Evolutionary conservation across 352 stramenopile species (phyloP), one percentile per base, ranked within the genome.

Genomic region (Pythium rhizo-oryzae): DNA sequence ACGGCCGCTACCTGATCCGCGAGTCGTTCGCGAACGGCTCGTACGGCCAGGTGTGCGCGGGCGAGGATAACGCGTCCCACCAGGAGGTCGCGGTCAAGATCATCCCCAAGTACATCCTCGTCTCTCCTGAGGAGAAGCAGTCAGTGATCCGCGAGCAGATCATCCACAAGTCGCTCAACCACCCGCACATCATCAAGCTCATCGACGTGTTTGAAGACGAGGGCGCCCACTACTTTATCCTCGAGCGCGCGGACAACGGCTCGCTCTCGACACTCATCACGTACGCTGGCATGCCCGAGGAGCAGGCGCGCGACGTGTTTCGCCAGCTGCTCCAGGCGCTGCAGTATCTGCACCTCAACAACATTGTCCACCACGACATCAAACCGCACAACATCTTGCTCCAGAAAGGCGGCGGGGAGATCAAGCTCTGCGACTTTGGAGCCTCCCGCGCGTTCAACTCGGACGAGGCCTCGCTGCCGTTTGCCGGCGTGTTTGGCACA

Each of bases 301-400:
- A 59, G 28, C 76, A 77, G 25, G 85, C 79, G 41, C 82, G 82
- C 47, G 64, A 81, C 3, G 64, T 90, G 24, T 90, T 90, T n/a
- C 67, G 52, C 12, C 81, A 92, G 62, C 49, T 92, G 30, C 65
- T 92, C 41, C 74, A 77, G 2, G 84, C 84, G 2, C 77, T 92
- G 13, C 79, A 87, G 49, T 92, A 92, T 41, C 67, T 92, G 39
- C 84, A 92, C 63, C 37, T 46, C 24, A 79, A 89, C 70, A 78
- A 90, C 72, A 94, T 98, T 57, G 78, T 97, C 16, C 92, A 98
- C 70, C 88, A 94, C 54, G 92, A 98, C 70, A 90, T 98, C 59
- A 97, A 98, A 68, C 90, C 91, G 5, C 75, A 89, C 62, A 96
- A 96, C 63, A 70, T 96, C 16, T 60, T 96, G 41, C 62, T 96